Conservation (phyloP, 2,329 filamentous ascomycete genomes). For the Nothopassalora personata region DNA sequence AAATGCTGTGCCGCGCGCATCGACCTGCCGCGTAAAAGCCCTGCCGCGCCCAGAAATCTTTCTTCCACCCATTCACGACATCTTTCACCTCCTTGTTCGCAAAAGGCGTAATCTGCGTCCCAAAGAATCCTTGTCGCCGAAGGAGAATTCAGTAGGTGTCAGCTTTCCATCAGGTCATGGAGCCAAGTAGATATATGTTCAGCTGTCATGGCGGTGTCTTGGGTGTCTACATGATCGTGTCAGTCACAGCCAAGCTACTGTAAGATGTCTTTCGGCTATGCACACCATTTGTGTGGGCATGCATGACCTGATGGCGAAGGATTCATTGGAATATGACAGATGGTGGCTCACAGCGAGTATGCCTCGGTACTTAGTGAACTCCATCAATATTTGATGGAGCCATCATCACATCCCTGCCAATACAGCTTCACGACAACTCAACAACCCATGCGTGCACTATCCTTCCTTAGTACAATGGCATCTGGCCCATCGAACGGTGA, state of each 20-base stretch:
- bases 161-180: background rate
- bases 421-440: background rate
- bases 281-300: no score
- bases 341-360: no score
- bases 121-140: constrained; percentile 10
- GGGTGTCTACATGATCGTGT: background rate
- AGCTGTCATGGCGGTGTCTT: background rate
- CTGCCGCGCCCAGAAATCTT: constrained; percentile 7
- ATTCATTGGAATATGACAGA: no score
- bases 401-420: no score
- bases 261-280: background rate
- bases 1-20: no score
- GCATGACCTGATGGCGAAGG: background rate
- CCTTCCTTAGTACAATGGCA: background rate
- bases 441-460: background rate
- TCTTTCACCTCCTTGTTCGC: constrained; percentile 6
- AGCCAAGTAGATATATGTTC: background rate
- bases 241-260: background rate
- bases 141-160: background rate
- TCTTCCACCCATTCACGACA: constrained; percentile 11
- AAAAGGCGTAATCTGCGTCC: constrained; percentile 11
- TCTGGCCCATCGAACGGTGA: background rate
- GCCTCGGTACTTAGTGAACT: no score
- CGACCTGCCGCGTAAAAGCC: background rate
- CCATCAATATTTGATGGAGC: no score